Evolutionary conservation across 257 asterid species (phyloP).

Genomic region (Solanum piurae): DNA sequence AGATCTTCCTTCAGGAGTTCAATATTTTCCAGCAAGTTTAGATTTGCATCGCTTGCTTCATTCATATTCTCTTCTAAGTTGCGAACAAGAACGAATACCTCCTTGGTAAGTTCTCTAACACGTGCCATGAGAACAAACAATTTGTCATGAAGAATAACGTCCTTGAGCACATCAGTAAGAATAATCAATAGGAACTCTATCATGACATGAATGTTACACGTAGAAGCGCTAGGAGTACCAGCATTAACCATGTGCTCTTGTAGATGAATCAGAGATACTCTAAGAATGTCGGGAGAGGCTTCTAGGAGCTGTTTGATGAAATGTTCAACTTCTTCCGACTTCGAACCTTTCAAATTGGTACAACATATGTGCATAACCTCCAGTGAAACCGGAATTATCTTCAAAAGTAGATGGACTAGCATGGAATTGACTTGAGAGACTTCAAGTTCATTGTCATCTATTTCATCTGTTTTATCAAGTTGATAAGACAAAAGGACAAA

Average conservation of each 20-base stretch:
- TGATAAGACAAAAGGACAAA: neutral
- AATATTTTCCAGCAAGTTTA: neutral
- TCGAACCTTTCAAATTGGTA: neutral
- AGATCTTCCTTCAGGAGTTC: neutral
- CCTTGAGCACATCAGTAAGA: neutral
- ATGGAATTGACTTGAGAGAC: neutral
- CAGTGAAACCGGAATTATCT: neutral
- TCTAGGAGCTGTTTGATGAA: neutral
- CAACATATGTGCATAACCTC: neutral
- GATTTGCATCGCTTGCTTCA: neutral
- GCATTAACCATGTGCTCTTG: neutral
- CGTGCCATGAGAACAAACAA: neutral
- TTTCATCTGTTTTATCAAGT: too few species aligned
- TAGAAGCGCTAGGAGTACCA: rapidly evolving
- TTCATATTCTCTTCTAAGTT: neutral
- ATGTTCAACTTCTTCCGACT: neutral
- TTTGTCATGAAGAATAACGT: neutral
- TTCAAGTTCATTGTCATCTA: too few species aligned
- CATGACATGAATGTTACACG: neutral
- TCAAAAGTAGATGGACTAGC: neutral
- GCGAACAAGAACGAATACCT: neutral
- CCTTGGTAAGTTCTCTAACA: neutral
- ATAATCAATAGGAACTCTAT: neutral
- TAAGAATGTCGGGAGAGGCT: neutral
- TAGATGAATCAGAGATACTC: neutral